phyloP scores from a whole-genome alignment of 352 stramenopile species.

The Phytophthora meadii region DNA sequence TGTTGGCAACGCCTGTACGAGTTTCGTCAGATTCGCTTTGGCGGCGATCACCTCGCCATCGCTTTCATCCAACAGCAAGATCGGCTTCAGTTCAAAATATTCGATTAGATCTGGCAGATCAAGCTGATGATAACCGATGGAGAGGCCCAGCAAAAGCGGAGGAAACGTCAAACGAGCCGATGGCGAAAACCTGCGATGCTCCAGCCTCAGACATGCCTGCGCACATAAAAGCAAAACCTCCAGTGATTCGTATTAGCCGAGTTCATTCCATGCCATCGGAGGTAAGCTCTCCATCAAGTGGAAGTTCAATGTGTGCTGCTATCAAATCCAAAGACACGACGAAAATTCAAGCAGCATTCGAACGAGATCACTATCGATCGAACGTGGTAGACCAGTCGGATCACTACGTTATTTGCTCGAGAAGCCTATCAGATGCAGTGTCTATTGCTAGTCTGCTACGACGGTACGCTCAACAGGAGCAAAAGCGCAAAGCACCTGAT shows the following conservation, averaged over 20 bases:
- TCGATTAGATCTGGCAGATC: constrained; percentile 23
- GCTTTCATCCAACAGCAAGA: constrained; percentile 32
- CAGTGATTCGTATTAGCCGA: constrained; percentile 12
- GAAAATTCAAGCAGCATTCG: constrained; percentile 33
- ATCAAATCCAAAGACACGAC: constrained; percentile 23
- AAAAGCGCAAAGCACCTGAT: constrained; percentile 2
- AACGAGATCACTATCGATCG: constrained; percentile 38
- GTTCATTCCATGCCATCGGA: constrained; percentile 17
- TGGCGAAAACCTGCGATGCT: constrained; percentile 1
- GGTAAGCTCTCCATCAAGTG: constrained; percentile 8
- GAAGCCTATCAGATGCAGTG: constrained; percentile 29
- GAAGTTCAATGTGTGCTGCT: constrained; percentile 21
- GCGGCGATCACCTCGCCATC: constrained; percentile 39
- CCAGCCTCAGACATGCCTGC: background rate
- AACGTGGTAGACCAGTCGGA: constrained; percentile 22
- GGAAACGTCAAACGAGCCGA: constrained; percentile 2
- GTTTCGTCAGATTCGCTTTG: constrained; percentile 52
- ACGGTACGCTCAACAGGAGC: constrained; percentile 17
- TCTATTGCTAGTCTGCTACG: constrained; percentile 29
- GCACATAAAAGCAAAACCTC: constrained; percentile 2
- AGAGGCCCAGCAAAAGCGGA: constrained; percentile 6
- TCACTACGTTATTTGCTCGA: constrained; percentile 48
- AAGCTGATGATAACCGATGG: constrained; percentile 9
- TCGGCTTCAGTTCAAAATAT: constrained; percentile 35
- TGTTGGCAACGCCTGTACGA: constrained; percentile 34